Evolutionary conservation across 208 protist genomes (phyloP).

Genomic region (Wallacemonas sp.): DNA sequence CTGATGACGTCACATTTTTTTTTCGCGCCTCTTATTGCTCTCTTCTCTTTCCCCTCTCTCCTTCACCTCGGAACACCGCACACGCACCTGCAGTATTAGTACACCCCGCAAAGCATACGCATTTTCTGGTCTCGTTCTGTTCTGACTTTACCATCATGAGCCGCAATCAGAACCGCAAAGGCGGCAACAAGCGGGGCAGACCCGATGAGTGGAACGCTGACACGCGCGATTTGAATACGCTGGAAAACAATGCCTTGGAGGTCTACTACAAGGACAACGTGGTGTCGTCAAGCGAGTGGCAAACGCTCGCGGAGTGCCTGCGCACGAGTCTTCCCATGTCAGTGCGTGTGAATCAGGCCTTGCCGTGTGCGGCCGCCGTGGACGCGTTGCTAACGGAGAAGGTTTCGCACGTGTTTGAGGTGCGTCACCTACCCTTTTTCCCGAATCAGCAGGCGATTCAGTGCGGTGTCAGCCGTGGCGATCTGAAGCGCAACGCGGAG

Average conservation of each 20-base stretch:
- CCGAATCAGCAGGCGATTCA: slow-evolving; percentile 63
- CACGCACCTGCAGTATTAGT: too few species aligned
- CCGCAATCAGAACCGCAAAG: slow-evolving; percentile 72
- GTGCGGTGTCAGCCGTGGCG: slow-evolving; percentile 71
- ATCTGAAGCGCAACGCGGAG: slow-evolving; percentile 73
- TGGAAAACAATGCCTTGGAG: slow-evolving; percentile 70
- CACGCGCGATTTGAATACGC: slow-evolving; percentile 44
- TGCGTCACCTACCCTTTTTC: slow-evolving; percentile 55
- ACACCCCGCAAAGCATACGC: too few species aligned
- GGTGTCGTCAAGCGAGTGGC: slow-evolving; percentile 60
- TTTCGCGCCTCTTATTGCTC: too few species aligned
- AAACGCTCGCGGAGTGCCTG: slow-evolving; percentile 54
- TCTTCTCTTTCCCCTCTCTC: too few species aligned
- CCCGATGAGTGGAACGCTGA: slow-evolving; percentile 69
- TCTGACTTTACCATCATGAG: too few species aligned
- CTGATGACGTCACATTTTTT: too few species aligned
- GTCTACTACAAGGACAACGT: slow-evolving; percentile 74
- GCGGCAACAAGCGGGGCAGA: slow-evolving; percentile 60
- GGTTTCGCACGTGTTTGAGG: slow-evolving; percentile 48
- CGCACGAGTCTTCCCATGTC: slow-evolving; percentile 75
- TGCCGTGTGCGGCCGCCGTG: slow-evolving; percentile 34
- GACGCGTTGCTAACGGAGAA: slow-evolving; percentile 38
- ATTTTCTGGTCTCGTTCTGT: too few species aligned
- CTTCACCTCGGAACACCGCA: too few species aligned
- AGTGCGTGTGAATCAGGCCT: slow-evolving; percentile 54